phyloP scores from a whole-genome alignment of 495 filamentous ascomycete species.

The Tuber calosporum region DNA sequence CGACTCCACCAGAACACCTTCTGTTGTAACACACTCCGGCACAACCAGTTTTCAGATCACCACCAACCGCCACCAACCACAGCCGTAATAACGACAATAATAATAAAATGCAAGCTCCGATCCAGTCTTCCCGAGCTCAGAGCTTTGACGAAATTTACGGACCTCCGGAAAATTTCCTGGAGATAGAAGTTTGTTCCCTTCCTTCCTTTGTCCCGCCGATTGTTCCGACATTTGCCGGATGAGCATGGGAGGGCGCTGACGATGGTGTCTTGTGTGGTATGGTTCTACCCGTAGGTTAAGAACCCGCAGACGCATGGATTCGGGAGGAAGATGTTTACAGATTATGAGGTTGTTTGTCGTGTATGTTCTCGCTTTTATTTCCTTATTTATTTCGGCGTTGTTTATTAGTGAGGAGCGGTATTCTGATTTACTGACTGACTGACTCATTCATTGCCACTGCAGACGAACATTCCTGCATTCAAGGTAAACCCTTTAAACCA shows the following conservation, averaged over 20 bases:
- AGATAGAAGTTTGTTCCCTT: conserved; percentile 70
- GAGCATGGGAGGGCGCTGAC: conserved; percentile 13
- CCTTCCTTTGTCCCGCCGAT: conserved; percentile 8
- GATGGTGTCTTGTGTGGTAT: conserved; percentile 1
- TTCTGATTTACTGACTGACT: not conserved
- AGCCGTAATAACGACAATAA: conserved; percentile 1
- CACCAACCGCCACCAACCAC: not conserved
- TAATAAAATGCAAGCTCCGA: conserved; percentile 40
- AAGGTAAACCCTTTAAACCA: conserved; percentile 54
- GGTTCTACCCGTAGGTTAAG: conserved; percentile 58
- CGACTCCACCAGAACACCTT: not conserved
- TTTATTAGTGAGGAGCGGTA: not conserved
- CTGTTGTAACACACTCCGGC: not conserved
- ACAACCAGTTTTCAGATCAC: not conserved
- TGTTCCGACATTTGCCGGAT: conserved; percentile 20
- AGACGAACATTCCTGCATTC: conserved; percentile 97
- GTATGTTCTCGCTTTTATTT: conserved; percentile 21
- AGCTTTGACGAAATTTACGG: conserved; percentile 99
- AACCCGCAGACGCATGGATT: conserved; percentile 93
- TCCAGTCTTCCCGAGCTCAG: conserved; percentile 59
- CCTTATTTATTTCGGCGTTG: not conserved
- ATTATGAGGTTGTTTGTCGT: conserved; percentile 92
- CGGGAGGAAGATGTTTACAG: conserved; percentile 93
- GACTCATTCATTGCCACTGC: conserved; percentile 4
- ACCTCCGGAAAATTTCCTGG: conserved; percentile 95